Evolutionary conservation across 352 stramenopile species (phyloP), one percentile per base, ranked within the genome.

Genomic region (Bremia lactucae): DNA sequence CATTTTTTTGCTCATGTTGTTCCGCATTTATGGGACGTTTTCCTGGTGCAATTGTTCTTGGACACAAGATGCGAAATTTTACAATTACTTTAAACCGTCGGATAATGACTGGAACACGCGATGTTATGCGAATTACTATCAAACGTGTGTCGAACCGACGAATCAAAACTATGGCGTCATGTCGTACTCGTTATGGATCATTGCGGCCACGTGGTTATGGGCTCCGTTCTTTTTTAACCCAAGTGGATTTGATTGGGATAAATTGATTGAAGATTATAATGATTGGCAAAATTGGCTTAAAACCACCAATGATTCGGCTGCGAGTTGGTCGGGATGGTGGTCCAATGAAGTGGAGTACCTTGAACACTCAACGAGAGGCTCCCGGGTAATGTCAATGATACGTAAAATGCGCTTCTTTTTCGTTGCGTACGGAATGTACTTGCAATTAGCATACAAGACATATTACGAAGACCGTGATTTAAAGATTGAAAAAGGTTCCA

Each of bases 161-260:
- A 95, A 97, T 43, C 86, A 95, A 52, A 97, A 98, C 64, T 99
- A 98, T 68, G 87, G 94, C 34, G 95, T 97, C 25, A 90, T 97
- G 62, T 98, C 95, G 31, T 99, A 97, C 83, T 98, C 94, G 11
- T 58, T 99, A 31, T 90, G 77, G 59, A 86, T 99, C 23, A 96
- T 97, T 44, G 91, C 87, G 66, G 74, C 59, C 15, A 91, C 78
- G 22, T 94, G 78, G 78, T 56, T 91, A 52, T 91, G 78, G 78
- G 73, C 72, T 1, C 81, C 81, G 26, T 91, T 94, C 62, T 79
- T 93, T 57, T 94, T 99, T 67, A 99, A 99, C 63, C 95, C 95
- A 18, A 93, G 97, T 31, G 97, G 92, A n/a, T 91, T 98, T 42
- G 95, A 98, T 47, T 99, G 95, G 94, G 88, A 97, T 66, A 96